Base-by-base conservation (phyloP, 1,284 basidiomycete genomes). In the Naganishia liquefaciens region DNA sequence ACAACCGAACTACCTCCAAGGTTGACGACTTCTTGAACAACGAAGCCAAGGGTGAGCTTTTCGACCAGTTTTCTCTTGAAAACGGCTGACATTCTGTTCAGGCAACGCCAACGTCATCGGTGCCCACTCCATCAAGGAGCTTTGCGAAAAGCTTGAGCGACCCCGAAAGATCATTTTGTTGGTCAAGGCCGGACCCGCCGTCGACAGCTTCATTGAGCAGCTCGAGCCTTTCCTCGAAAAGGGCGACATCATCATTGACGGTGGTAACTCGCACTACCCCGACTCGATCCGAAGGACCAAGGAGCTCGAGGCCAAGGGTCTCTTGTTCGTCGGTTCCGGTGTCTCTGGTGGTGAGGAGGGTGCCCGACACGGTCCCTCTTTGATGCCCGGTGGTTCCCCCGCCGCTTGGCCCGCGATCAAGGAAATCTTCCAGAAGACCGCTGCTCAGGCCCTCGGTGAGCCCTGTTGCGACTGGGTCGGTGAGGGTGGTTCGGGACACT, bases 401-500 rank as follows among this genome's bases (percentile, higher is more conserved):
- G 91, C 86, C 71, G 96, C 96, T 39, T 99, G 96, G 96, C 91
- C 93, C 49, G 83, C 85, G 73, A 97, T 99, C 83, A 95, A 98
- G 85, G 87, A 92, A 70, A 99, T 99, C 77, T 98, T 99, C 88
- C 96, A 99, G 83, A 91, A 91, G 81, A 90, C 93, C 60, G 87
- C 96, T 71, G 96, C 96, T 68, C 93, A 99, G 80, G 92, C 90
- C 70, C 85, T 93, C 66, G 93, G 93, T 71, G 91, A 94, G 79
- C 93, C 96, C 57, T 99, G 96, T 85, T 98, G 95, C 80, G 96
- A 99, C 84, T 99, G 96, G 96, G 94, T 99, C 77, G 96, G 96
- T 64, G 89, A 92, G 80, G 89, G 87, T 69, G 96, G 95, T 72
- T 85, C 93, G 30, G 96, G 99, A 69, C 96, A 97, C 86, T 97